These are phyloP conservation scores for Pythium grandisporangium DNA, from an alignment of 352 stramenopile genomes.

Conservation along the genomic window DNA sequence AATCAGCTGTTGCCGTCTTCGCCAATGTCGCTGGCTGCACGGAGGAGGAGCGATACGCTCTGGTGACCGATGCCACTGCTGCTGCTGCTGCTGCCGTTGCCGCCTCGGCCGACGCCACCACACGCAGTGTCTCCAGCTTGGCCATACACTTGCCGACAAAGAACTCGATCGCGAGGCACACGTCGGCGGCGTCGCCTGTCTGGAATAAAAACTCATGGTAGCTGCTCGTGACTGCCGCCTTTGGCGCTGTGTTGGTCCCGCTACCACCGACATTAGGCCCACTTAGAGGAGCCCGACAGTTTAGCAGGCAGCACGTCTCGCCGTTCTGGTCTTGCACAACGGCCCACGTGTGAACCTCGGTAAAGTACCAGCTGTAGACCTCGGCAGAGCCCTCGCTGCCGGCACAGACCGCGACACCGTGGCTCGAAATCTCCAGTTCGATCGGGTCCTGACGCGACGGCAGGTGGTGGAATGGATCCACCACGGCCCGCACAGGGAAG, in stretches of 20 bases:
- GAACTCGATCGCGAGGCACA: constrained; percentile 71
- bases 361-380: constrained; percentile 71
- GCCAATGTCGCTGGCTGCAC: neutral
- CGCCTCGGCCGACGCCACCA: constrained; percentile 3
- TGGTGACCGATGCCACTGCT: too few relatives aligned
- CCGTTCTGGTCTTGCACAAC: constrained; percentile 40
- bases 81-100: too few relatives aligned
- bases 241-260: neutral
- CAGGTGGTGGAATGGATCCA: constrained; percentile 17
- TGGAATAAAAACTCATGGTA: constrained; percentile 53
- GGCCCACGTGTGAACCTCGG: constrained; percentile 70
- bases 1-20: neutral
- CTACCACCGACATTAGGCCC: neutral
- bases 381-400: constrained; percentile 31
- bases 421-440: constrained; percentile 40
- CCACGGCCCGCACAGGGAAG: constrained; percentile 37
- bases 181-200: constrained; percentile 28
- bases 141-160: constrained; percentile 74
- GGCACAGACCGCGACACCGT: constrained; percentile 42
- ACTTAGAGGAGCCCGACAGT: constrained; percentile 21
- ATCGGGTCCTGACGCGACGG: constrained; percentile 33
- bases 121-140: constrained; percentile 51
- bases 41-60: neutral
- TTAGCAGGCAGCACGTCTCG: constrained; percentile 48
- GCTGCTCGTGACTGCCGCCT: too few relatives aligned